phyloP scores from a whole-genome alignment of 441 rosid species.

The Pelargonium australe region DNA sequence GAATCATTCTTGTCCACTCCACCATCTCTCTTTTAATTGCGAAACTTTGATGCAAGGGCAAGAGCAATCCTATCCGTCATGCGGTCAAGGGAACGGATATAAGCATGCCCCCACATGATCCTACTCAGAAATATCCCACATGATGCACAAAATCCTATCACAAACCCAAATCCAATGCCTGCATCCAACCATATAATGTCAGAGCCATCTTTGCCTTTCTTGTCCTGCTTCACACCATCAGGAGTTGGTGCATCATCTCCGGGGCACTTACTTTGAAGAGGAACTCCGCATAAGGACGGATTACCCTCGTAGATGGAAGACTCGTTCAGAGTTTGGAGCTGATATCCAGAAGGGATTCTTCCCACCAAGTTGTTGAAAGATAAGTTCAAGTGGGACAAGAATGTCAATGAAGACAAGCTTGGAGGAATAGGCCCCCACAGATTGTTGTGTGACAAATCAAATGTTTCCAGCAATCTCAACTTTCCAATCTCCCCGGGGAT shows the following conservation, averaged over 20 bases:
- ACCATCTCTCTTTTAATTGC: not conserved
- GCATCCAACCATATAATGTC: not conserved
- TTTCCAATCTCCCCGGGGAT: slow-evolving; percentile 31
- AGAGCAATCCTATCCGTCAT: not conserved
- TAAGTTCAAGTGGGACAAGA: slow-evolving; percentile 28
- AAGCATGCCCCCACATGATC: not conserved
- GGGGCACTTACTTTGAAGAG: slow-evolving; percentile 29
- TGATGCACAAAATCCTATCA: not conserved
- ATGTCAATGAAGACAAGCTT: slow-evolving; percentile 26
- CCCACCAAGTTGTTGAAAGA: slow-evolving; percentile 37
- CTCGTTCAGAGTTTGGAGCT: slow-evolving; percentile 29
- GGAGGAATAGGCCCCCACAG: slow-evolving; percentile 33
- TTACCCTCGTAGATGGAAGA: slow-evolving; percentile 39
- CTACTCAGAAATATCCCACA: not conserved
- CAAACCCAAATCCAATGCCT: not conserved
- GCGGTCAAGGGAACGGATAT: not conserved
- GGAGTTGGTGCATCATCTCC: not conserved
- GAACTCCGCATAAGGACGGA: slow-evolving; percentile 34
- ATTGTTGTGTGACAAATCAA: slow-evolving; percentile 42
- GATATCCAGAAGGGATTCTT: slow-evolving; percentile 32
- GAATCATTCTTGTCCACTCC: not conserved
- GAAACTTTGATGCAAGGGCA: not conserved
- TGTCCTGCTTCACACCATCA: not conserved
- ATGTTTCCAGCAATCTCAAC: slow-evolving; percentile 32
- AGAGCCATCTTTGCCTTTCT: not conserved